Evolutionary conservation across 768 basidiomycete species (phyloP), one percentile per base, ranked within the genome.

Genomic region (Amanita muscaria): DNA sequence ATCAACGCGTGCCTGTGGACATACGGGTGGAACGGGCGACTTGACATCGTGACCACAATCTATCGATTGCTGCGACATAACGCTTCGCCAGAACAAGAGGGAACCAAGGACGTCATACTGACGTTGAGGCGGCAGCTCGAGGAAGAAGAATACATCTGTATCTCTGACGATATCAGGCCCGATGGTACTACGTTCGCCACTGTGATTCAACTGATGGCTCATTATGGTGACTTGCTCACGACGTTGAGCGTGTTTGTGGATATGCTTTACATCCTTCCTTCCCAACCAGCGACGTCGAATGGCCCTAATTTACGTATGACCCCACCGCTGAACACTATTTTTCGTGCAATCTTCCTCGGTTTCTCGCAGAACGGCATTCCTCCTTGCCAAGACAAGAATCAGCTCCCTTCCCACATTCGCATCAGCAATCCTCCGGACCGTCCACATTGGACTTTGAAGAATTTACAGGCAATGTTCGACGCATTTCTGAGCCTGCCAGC

Each of bases 1-100:
- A 54, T 83, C 51, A 90, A 89, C 54, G 70, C 76, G 5, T 77
- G 74, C 53, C 63, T 91, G 7, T 83, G 78, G 79, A 80, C 81
- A 0, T 88, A 75, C 59, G 74, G 73, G 14, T 64, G 64, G 29
- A 70, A 69, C 40, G 61, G 65, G 11, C 73, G 70, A 15, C 52
- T 79, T 16, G 77, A 83, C 43, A 50, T 82, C n/a, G 77, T 76
- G 1, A 57, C 61, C 46, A 64, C 67, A 49, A 72, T 90, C 23
- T 91, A 88, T 52, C 74, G 74, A 24, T 52, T 80, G 7, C 67
- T 90, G 14, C 72, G 80, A 33, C 66, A 76, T 52, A 76, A 79
- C 42, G 52, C 68, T 19, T 49, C 60, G 4, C 69, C 69, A 2
- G 67, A 69, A 41, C 24, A 39, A 25, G 35, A 41, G 3, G 43